Evolutionary conservation across 1,284 basidiomycete genomes (phyloP).

Genomic region (Trametes pubescens): DNA sequence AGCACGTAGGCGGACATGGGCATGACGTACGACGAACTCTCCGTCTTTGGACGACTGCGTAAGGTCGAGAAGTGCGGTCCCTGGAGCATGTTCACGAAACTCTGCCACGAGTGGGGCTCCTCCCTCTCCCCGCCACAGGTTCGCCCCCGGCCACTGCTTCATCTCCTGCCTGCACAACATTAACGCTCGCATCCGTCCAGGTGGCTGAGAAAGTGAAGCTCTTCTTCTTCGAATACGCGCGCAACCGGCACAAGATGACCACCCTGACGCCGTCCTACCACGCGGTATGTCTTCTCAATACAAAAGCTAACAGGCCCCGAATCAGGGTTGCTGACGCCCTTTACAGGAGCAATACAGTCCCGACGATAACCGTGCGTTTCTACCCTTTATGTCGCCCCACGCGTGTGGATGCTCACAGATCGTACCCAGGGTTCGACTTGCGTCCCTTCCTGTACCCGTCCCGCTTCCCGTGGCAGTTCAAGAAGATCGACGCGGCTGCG

Average conservation of each 20-base stretch:
- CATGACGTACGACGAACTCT: conserved; percentile 99
- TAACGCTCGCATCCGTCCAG: conserved; percentile 47
- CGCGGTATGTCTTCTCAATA: conserved; percentile 65
- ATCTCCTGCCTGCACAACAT: neutral
- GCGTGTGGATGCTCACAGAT: neutral
- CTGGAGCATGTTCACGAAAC: conserved; percentile 95
- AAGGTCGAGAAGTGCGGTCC: conserved; percentile 98
- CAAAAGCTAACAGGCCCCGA: too few relatives aligned
- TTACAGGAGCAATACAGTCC: conserved; percentile 92
- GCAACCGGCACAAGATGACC: conserved; percentile 99
- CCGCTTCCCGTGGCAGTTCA: conserved; percentile 96
- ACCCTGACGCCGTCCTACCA: conserved; percentile 97
- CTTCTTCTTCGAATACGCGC: conserved; percentile 97
- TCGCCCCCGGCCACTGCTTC: conserved; percentile 26
- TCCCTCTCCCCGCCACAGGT: conserved; percentile 84
- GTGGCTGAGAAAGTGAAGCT: conserved; percentile 97
- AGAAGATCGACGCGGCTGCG: conserved; percentile 90
- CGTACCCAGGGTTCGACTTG: conserved; percentile 83
- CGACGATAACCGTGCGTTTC: conserved; percentile 90
- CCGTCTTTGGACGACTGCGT: conserved; percentile 90
- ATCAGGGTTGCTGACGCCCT: conserved; percentile 4
- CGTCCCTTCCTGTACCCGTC: conserved; percentile 96
- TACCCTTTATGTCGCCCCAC: too few relatives aligned
- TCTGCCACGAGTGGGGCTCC: conserved; percentile 92
- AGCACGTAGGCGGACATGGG: conserved; percentile 88